A percentile compares a stretch with the other conserved stretches of the same genome.
Evolutionary conservation across 2,329 filamentous ascomycete genomes (phyloP).

Genomic region (Diaporthe citri): DNA sequence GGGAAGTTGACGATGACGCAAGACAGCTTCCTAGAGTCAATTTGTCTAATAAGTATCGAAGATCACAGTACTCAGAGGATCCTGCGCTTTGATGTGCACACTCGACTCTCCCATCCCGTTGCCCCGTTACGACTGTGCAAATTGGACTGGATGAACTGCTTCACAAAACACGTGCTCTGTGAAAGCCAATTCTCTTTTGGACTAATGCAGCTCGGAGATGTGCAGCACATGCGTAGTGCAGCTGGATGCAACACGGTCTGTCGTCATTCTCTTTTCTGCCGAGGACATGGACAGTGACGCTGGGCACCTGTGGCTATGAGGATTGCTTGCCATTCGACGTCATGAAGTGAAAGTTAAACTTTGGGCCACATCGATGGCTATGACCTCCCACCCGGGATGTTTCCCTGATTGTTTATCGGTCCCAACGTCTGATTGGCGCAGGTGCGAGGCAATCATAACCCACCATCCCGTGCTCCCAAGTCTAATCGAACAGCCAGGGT

Average conservation of each 20-base stretch:
- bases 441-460: neutral
- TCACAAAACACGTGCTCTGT: neutral
- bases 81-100: neutral
- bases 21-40: neutral
- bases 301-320: neutral
- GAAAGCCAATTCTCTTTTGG: neutral
- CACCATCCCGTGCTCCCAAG: neutral
- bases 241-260: neutral
- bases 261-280: neutral
- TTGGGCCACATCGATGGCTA: neutral
- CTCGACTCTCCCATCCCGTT: neutral
- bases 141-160: neutral
- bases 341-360: conserved; percentile 4
- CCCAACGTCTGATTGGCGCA: neutral
- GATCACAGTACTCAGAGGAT: too few relatives aligned
- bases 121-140: neutral
- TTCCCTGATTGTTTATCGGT: conserved; percentile 14
- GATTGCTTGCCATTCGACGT: conserved; percentile 11
- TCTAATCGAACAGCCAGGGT: neutral
- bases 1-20: neutral
- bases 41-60: neutral
- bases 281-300: neutral
- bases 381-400: conserved; percentile 2
- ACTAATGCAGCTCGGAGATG: neutral
- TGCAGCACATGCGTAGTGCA: neutral